Base-by-base conservation (phyloP, 2,329 filamentous ascomycete genomes). In the Lasiodiplodia sp. region DNA sequence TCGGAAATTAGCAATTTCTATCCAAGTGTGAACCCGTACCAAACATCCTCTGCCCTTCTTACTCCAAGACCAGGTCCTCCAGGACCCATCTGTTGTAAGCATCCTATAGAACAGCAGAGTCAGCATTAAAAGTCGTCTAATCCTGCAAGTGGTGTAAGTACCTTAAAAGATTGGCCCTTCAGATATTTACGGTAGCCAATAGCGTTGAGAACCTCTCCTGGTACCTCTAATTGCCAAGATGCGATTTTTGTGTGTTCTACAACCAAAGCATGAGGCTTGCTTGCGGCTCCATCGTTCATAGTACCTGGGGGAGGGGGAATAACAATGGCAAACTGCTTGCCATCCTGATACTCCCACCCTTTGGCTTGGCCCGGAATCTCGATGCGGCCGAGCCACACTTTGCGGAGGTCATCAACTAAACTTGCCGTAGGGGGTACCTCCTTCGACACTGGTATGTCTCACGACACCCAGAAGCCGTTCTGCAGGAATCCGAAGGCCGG, bases 271-370 rank as follows among this genome's bases (percentile, higher is more conserved):
- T 3, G 47, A 21, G 1, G 0, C 12, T 4, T 4, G 3, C 37
- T 38, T 3, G 2, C 4, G 14, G 1, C 12, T 0, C 0, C 11
- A 1, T 38, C 11, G 16, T 38, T 10, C 5, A 6, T 40, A 4
- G 11, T 14, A 16, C 49, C 49, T 16, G 12, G 23, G 4, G 0
- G 23, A 52, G 21, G 8, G 4, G 8, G 49, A 16, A 25, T 10
- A 1, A 52, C n/a, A 14, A 52, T 25, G 21, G 7, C 21, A 3
- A 52, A 52, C 8, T 52, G 8, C 21, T 16, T 25, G 21, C 49
- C 49, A 0, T 34, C 31, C 8, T 34, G 31, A 23, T 25, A 11
- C n/a, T 52, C 21, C 49, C n/a, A 23, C 0, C n/a, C n/a, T 3
- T 23, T 0, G 5, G n/a, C 23, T 0, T 52, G 1, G 3, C 8